These are phyloP conservation scores for Tympanopsis confertula DNA, from an alignment of 2,329 filamentous ascomycete genomes.

Conservation along the genomic window DNA sequence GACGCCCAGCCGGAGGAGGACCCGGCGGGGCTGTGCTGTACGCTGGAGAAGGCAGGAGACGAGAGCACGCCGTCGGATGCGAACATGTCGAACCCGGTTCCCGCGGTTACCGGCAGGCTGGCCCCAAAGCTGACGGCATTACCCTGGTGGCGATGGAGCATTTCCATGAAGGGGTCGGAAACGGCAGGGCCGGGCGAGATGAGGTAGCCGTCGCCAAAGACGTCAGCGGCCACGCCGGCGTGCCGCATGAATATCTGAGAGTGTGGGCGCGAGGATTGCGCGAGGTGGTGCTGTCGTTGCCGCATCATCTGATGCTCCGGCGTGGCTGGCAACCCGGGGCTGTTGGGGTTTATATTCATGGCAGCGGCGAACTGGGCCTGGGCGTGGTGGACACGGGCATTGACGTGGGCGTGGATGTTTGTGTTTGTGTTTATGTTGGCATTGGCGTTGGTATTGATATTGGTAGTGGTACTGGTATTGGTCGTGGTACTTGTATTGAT, in stretches of 20 bases:
- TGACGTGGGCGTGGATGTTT: constrained; percentile 9
- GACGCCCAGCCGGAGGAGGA: constrained; percentile 34
- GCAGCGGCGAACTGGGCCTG: constrained; percentile 12
- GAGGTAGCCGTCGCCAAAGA: no score
- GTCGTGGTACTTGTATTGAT: constrained; percentile 35
- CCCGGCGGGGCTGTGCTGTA: constrained; percentile 31
- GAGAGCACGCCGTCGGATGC: constrained; percentile 30
- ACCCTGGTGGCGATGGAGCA: constrained; percentile 34
- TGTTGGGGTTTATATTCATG: constrained; percentile 23
- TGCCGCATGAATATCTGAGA: no score
- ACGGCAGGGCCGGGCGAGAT: no score
- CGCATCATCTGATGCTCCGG: constrained; percentile 9
- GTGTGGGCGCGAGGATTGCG: no score
- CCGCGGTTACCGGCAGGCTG: constrained; percentile 16
- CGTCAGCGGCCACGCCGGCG: no score
- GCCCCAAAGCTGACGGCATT: constrained; percentile 27
- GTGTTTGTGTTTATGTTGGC: constrained; percentile 16
- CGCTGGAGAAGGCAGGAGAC: constrained; percentile 36
- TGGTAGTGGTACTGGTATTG: constrained; percentile 25
- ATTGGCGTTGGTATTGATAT: constrained; percentile 17
- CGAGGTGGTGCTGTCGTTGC: constrained; percentile 5
- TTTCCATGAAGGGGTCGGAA: no score
- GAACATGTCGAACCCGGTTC: constrained; percentile 35
- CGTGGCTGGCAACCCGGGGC: no score
- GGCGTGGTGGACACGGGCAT: not conserved